phyloP scores from a whole-genome alignment of 176 grass and related monocot species.

The Guadua angustifolia region DNA sequence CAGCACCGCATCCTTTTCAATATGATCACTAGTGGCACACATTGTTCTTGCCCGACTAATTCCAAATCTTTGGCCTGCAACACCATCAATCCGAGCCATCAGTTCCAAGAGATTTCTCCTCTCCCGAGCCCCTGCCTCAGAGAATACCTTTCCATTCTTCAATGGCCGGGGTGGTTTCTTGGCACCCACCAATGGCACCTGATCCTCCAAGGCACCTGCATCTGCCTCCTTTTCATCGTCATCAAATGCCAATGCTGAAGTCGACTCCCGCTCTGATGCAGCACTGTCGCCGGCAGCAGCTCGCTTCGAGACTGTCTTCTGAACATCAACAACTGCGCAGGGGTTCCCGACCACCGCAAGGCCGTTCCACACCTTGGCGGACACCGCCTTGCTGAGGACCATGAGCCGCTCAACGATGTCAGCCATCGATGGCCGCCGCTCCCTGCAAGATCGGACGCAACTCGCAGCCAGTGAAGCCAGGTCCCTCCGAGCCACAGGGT shows the following conservation, averaged over 20 bases:
- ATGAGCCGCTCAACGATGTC: constrained; percentile 75
- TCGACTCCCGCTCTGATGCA: constrained; percentile 47
- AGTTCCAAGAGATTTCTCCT: constrained; percentile 89
- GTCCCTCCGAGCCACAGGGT: constrained; percentile 59
- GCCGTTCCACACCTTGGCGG: constrained; percentile 77
- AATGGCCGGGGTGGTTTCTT: constrained; percentile 60
- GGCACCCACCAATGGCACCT: constrained; percentile 49
- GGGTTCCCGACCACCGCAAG: constrained; percentile 82
- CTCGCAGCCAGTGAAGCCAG: constrained; percentile 76
- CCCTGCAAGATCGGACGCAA: constrained; percentile 81
- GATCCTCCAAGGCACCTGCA: constrained; percentile 39
- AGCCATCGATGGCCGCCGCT: constrained; percentile 78
- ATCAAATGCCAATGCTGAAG: constrained; percentile 51
- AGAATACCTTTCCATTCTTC: constrained; percentile 61
- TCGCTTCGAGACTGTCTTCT: constrained; percentile 65
- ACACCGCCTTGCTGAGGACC: constrained; percentile 63
- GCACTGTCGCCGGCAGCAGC: constrained; percentile 34
- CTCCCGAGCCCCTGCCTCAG: constrained; percentile 51
- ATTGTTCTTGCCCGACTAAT: constrained; percentile 53
- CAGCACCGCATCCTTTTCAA: constrained; percentile 53
- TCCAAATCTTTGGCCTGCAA: constrained; percentile 53
- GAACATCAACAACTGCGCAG: constrained; percentile 83
- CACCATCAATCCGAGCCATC: constrained; percentile 72
- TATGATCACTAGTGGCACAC: constrained; percentile 33
- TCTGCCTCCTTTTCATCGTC: constrained; percentile 53